Percentiles rank a stretch among this genome's conserved stretches.
phyloP scores from a whole-genome alignment of 2,329 filamentous ascomycete genomes.

The Sporothrix pseudoabietina region DNA sequence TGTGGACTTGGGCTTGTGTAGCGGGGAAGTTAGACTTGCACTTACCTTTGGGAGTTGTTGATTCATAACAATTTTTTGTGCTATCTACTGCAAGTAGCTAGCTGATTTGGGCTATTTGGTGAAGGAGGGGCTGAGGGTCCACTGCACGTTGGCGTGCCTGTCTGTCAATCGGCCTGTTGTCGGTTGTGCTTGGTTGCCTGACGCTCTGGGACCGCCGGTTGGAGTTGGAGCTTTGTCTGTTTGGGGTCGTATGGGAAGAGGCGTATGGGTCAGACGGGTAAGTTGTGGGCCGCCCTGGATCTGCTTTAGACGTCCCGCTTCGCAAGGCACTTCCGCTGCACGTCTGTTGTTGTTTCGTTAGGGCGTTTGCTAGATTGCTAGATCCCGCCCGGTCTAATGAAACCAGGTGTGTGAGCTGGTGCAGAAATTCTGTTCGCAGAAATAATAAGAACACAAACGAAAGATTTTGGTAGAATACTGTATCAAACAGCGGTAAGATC shows the following conservation, averaged over 20 bases:
- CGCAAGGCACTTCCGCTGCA: neutral
- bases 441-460: neutral
- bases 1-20: constrained; percentile 29
- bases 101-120: neutral
- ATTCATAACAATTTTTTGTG: constrained; percentile 44
- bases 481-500: neutral
- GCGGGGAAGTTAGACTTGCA: constrained; percentile 31
- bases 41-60: constrained; percentile 51
- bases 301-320: constrained; percentile 25
- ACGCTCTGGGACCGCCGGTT: neutral
- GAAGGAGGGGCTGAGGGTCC: neutral
- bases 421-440: neutral
- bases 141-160: constrained; percentile 4
- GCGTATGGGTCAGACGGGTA: constrained; percentile 25
- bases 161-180: constrained; percentile 21
- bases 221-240: neutral
- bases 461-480: neutral
- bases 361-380: constrained; percentile 13
- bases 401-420: neutral
- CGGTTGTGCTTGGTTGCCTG: constrained; percentile 23
- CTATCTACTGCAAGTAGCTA: constrained; percentile 29
- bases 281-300: constrained; percentile 26
- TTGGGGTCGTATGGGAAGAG: neutral
- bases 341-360: constrained; percentile 5
- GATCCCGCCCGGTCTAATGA: neutral